These are phyloP conservation scores for Nicotiana noctiflora DNA, from an alignment of 257 asterid species.

Conservation along the genomic window DNA sequence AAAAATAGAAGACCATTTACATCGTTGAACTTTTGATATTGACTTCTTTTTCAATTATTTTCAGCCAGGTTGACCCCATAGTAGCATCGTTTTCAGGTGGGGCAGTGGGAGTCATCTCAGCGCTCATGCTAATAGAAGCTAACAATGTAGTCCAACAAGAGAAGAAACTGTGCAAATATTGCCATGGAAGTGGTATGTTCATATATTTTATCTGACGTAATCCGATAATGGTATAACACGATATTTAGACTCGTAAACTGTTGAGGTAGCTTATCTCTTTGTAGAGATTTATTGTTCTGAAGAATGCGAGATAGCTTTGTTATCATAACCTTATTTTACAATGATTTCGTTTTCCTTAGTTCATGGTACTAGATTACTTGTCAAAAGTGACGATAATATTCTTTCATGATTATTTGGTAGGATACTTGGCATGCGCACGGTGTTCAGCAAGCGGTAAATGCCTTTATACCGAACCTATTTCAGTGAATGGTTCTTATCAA, in stretches of 20 bases:
- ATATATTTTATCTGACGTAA: too few species aligned
- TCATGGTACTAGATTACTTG: background rate
- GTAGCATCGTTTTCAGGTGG: slow-evolving; percentile 98
- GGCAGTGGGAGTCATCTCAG: slow-evolving; percentile 88
- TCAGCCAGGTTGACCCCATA: slow-evolving; percentile 93
- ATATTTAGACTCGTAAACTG: too few species aligned
- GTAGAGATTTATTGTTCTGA: too few species aligned
- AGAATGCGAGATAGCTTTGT: too few species aligned
- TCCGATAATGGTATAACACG: too few species aligned
- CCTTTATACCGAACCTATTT: slow-evolving; percentile 52
- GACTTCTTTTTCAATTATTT: slow-evolving; percentile 10
- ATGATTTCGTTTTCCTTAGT: background rate
- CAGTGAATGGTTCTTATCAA: slow-evolving; percentile 33
- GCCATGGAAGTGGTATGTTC: slow-evolving; percentile 76
- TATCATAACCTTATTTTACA: too few species aligned
- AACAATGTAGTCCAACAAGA: slow-evolving; percentile 87
- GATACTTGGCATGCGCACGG: slow-evolving; percentile 90
- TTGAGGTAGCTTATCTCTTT: too few species aligned
- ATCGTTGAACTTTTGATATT: background rate
- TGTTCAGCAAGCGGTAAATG: slow-evolving; percentile 81
- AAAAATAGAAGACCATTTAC: background rate
- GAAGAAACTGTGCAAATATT: slow-evolving; percentile 87
- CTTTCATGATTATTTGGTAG: slow-evolving; percentile 22
- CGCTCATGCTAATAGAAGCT: slow-evolving; percentile 74
- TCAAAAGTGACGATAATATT: background rate